Evolutionary conservation across 2,329 filamentous ascomycete genomes (phyloP).

Genomic region (Talaromyces albobiverticillius): DNA sequence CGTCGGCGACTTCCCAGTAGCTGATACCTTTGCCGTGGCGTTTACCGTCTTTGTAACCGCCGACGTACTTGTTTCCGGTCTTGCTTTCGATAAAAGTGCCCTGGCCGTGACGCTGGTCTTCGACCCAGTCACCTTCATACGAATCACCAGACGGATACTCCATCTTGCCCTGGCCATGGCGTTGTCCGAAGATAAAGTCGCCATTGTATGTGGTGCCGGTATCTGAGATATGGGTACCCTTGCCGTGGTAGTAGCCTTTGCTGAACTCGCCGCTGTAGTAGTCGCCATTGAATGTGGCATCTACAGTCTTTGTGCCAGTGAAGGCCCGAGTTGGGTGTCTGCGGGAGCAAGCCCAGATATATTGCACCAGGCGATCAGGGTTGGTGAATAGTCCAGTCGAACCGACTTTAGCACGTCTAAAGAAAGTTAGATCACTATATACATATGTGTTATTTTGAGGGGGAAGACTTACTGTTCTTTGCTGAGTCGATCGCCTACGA

Average conservation of each 20-base stretch:
- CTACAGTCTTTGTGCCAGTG: constrained; percentile 49
- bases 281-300: constrained; percentile 53
- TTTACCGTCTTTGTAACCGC: constrained; percentile 60
- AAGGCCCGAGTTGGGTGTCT: constrained; percentile 45
- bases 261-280: constrained; percentile 55
- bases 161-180: constrained; percentile 57
- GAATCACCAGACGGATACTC: constrained; percentile 54
- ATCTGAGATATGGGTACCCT: constrained; percentile 52
- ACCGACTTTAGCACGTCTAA: constrained; percentile 32
- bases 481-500: constrained; percentile 40
- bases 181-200: constrained; percentile 51
- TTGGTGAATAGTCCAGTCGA: constrained; percentile 34
- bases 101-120: constrained; percentile 52
- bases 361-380: constrained; percentile 39
- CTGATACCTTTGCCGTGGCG: constrained; percentile 61
- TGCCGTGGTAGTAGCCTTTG: constrained; percentile 53
- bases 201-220: constrained; percentile 57
- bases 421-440: constrained; percentile 14
- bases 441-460: background rate
- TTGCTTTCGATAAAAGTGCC: constrained; percentile 56
- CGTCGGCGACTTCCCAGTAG: constrained; percentile 60
- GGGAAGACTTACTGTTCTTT: constrained; percentile 33
- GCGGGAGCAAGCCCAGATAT: constrained; percentile 44
- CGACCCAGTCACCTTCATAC: constrained; percentile 47
- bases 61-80: constrained; percentile 60